Evolutionary conservation across 768 basidiomycete genomes (phyloP), one percentile per base, ranked within the genome.

Genomic region (Macrolepiota albuminosa): DNA sequence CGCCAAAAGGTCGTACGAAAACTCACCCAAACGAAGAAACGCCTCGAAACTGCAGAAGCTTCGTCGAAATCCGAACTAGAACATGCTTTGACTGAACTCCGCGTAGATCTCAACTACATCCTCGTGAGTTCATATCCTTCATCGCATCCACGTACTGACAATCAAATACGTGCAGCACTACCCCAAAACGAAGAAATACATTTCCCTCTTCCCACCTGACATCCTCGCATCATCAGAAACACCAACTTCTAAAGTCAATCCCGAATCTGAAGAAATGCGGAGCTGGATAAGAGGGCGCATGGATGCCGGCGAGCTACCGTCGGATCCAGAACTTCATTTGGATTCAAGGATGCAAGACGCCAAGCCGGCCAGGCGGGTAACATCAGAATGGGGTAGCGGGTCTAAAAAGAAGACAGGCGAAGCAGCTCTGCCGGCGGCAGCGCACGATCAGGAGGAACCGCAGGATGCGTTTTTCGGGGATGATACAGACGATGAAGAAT

Each of bases 91-190:
- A 68, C 74, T 9, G 81, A 86, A 58, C 76, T 91, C 16, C 81
- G 95, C n/a, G 81, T 95, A 14, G 93, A 96, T 69, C 77, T 97
- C 48, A 95, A 95, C 70, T 98, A 98, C 69, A 84, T 95, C 53
- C 69, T 94, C 71, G 95, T 94, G 63, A 59, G 73, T 64, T 49
- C 29, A 29, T 26, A 9, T 13, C 14, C 6, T 26, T 14, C 18
- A 21, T 46, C 2, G 29, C 29, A 29, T 29, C 1, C 29, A 29
- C 29, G 29, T 29, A 29, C 29, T 29, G 4, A 29, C 29, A 29
- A 2, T 29, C 2, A 29, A 4, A 16, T 42, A 16, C 61, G 93
- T 48, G 16, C 61, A 93, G 91, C 84, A 93, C 70, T 94, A 89
- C 70, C 92, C 92, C 6, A 93, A 90, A 71, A 77, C 81, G 11